Evolutionary conservation across 768 basidiomycete genomes (phyloP), one percentile per base, ranked within the genome.

Genomic region (Butyriboletus loyo): DNA sequence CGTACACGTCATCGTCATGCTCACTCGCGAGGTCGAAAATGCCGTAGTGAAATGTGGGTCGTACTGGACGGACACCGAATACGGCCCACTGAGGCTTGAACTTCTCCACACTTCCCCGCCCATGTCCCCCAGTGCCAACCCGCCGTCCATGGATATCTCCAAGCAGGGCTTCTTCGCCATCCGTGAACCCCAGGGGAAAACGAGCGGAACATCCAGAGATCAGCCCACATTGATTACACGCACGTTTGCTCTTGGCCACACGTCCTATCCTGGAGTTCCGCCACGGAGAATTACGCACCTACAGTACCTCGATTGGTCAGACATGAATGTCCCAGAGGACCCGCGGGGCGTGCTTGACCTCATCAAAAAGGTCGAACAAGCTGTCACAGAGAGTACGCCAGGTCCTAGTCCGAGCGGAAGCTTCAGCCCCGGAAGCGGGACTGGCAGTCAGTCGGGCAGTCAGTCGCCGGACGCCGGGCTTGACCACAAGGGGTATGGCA

Each of bases 221-320:
- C 57, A 63, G 30, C 57, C 59, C 35, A 56, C 63, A 41, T 70
- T 72, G 34, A 78, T 89, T 55, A 80, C 78, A 55, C 77, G 87
- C 49, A 77, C 79, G 10, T 91, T 98, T 62, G 75, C 82, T 45
- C 77, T 98, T 31, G 75, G 77, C 38, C 82, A 93, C 60, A 71
- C 71, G 2, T 75, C 74, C 27, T 82, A 85, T 57, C 86, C 88
- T 0, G 70, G 76, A 17, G 75, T 78, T 13, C 76, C 80, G 3
- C 75, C 85, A 2, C 77, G 92, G n/a, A 78, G 71, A 52, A 77
- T 98, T 15, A 78, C 86, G 0, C 96, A 98, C 63, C 72, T 98
- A 46, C 96, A 98, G 67, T 98, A 93, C 64, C 78, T 95, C 35
- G 87, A 88, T 35, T 98, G 96, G 96, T 92, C 95, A 2, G 96